Conservation (phyloP, 495 filamentous ascomycete genomes). For the Immersiella caudata region DNA sequence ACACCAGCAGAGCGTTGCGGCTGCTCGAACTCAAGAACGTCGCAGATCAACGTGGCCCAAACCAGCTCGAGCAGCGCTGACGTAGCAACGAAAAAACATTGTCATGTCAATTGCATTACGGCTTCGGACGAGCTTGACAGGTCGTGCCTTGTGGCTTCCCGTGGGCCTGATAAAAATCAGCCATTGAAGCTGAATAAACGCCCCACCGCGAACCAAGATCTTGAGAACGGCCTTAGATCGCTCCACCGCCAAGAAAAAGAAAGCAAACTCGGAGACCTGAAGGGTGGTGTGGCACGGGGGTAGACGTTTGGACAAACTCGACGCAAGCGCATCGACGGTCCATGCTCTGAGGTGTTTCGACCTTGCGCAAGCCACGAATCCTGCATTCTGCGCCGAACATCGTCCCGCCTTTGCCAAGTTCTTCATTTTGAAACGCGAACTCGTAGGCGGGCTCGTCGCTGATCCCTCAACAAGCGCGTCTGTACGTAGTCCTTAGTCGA, state of each 20-base stretch:
- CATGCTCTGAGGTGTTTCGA: not conserved
- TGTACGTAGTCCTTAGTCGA: not conserved
- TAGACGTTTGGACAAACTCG: not conserved
- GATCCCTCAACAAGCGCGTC: not conserved
- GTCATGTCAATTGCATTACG: too few species aligned
- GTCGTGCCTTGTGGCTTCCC: not conserved
- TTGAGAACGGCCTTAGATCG: conserved; percentile 5
- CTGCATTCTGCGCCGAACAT: not conserved
- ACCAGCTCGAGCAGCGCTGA: not conserved
- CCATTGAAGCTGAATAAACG: not conserved
- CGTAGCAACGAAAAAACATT: too few species aligned
- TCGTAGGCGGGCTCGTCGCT: not conserved
- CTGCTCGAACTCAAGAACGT: not conserved
- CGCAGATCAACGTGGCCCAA: not conserved
- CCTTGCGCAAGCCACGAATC: not conserved
- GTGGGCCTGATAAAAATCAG: not conserved
- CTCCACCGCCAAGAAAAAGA: conserved; percentile 1
- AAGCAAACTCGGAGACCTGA: not conserved
- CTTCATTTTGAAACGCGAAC: not conserved
- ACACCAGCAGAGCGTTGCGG: not conserved
- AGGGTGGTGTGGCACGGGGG: not conserved
- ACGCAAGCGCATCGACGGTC: not conserved
- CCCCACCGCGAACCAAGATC: not conserved
- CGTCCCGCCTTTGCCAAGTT: not conserved
- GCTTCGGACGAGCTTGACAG: too few species aligned